These are phyloP conservation scores for Aspergillus indologenus DNA, from an alignment of 495 filamentous ascomycete genomes.

Conservation along the genomic window DNA sequence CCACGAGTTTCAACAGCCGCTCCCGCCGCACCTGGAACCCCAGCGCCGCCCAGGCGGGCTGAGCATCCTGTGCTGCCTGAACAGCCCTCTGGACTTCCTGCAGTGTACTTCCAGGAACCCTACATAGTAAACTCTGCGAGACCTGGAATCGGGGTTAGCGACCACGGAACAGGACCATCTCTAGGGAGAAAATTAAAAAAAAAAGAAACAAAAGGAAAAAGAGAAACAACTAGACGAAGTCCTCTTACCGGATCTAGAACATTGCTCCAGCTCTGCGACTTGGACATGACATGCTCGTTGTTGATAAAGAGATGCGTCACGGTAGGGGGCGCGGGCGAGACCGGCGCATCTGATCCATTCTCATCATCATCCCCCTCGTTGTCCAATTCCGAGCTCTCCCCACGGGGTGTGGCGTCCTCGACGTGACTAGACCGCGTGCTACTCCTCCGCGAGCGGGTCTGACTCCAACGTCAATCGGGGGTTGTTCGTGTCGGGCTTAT, in stretches of 20 bases:
- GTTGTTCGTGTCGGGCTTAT: background rate
- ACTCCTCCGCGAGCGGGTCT: background rate
- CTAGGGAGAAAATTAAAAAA: too few species aligned
- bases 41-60: constrained; percentile 21
- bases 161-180: background rate
- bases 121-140: constrained; percentile 21
- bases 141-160: constrained; percentile 9
- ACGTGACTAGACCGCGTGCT: background rate
- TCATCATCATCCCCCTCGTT: background rate
- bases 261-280: constrained; percentile 24
- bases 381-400: constrained; percentile 3
- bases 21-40: constrained; percentile 23
- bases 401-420: background rate
- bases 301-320: constrained; percentile 26
- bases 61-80: constrained; percentile 21
- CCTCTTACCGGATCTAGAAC: constrained; percentile 25
- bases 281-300: constrained; percentile 24
- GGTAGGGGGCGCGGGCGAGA: constrained; percentile 4
- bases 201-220: too few species aligned
- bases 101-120: constrained; percentile 23
- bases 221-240: too few species aligned
- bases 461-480: background rate
- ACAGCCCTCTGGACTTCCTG: constrained; percentile 28
- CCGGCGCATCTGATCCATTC: background rate
- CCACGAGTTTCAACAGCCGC: constrained; percentile 21